Percentiles rank a stretch among this genome's conserved stretches.
Evolutionary conservation across 805 yeast genomes (phyloP).

Genomic region (Helenozyma rhizophorensis): DNA sequence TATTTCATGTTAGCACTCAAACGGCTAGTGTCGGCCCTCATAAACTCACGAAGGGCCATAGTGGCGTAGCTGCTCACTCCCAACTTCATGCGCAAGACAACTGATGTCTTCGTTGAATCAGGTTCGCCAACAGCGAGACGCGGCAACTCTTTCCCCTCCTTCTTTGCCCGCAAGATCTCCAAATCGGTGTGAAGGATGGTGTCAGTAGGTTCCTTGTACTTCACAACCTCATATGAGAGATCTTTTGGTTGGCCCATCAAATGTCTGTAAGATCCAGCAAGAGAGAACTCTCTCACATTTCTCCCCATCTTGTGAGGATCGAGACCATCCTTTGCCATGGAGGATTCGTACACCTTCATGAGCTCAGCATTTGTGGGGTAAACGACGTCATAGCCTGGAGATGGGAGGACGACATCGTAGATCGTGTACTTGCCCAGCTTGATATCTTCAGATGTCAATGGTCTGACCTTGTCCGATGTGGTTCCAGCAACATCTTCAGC

Average conservation of each 20-base stretch:
- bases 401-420: constrained; percentile 86
- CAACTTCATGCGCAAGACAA: constrained; percentile 69
- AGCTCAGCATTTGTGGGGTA: constrained; percentile 72
- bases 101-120: constrained; percentile 50
- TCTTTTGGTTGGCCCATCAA: constrained; percentile 62
- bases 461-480: constrained; percentile 60
- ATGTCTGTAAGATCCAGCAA: constrained; percentile 85
- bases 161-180: constrained; percentile 33
- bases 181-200: constrained; percentile 79
- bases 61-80: constrained; percentile 94
- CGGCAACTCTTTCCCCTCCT: constrained; percentile 24
- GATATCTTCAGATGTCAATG: constrained; percentile 71
- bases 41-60: constrained; percentile 90
- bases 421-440: constrained; percentile 55
- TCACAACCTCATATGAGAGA: constrained; percentile 57
- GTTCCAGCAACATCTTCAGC: constrained; percentile 67
- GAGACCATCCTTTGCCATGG: constrained; percentile 77
- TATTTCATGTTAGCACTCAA: constrained; percentile 4
- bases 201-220: constrained; percentile 60
- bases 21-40: constrained; percentile 54
- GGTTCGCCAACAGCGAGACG: constrained; percentile 16
- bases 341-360: constrained; percentile 56
- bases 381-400: constrained; percentile 90
- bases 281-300: constrained; percentile 80
- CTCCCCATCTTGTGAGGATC: constrained; percentile 85